Base-by-base conservation (phyloP, 2,329 filamentous ascomycete genomes). In the Cladophialophora chaetospira region DNA sequence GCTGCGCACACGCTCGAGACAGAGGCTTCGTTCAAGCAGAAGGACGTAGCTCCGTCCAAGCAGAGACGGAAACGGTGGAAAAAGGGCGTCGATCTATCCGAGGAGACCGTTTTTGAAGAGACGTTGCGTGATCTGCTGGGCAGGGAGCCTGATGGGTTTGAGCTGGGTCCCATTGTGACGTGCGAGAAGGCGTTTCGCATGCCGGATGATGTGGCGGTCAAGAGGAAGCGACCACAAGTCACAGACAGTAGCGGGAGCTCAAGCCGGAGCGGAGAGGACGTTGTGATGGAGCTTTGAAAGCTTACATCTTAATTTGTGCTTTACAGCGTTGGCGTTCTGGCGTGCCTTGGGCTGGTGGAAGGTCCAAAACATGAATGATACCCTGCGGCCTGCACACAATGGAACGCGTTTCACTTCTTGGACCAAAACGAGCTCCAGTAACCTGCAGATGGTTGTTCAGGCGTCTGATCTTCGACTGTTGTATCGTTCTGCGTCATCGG, bases 171-270 rank as follows among this genome's bases (percentile, higher is more conserved):
- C 9, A 75, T 78, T 48, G 83, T 87, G 49, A 87, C 87, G 64
- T 82, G 83, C 57, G 82, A 86, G 58, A 78, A 80, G 64, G 75
- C 76, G 38, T 80, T 80, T 62, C 86, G 82, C 80, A 78, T 57
- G 70, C 69, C 35, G 61, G 68, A 62, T 52, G 64, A 48, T 73
- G 73, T 52, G 44, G 63, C 28, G 69, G 73, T 43, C 69, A 75
- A 58, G 60, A 57, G 57, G 53, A 45, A 36, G 40, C 47, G 65
- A 9, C 47, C 44, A 19, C 58, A 57, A 23, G 63, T 63, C 17
- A 46, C 15, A 61, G 47, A 33, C 61, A 35, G 55, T 58, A 23
- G 55, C 61, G 17, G 64, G 61, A 35, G 53, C 65, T 15, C 65
- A 66, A 36, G 55, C 56, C 65, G 56, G 50, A 47, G 58, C 46